Evolutionary conservation across 352 stramenopile species (phyloP).

Genomic region (Pythium apleroticum): DNA sequence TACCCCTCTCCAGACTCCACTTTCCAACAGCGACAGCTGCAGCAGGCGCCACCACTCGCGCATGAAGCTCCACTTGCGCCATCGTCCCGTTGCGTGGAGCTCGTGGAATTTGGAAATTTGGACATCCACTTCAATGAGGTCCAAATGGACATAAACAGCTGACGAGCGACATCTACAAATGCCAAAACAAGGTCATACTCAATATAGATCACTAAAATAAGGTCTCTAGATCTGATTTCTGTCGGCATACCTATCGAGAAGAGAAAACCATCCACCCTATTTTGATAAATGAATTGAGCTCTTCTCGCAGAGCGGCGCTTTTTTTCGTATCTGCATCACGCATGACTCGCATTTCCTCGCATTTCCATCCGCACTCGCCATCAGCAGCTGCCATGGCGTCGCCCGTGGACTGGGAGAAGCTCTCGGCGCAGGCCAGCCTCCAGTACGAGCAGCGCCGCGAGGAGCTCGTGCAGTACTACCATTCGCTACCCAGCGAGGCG

Average conservation of each 20-base stretch:
- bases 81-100: no score
- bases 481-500: conserved; percentile 37
- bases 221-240: no score
- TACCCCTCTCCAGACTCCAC: no score
- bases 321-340: conserved; percentile 13
- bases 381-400: not conserved
- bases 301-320: conserved; percentile 11
- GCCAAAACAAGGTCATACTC: conserved; percentile 18
- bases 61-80: not conserved
- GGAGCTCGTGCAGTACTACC: conserved; percentile 20
- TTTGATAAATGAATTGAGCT: conserved; percentile 14
- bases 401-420: conserved; percentile 22
- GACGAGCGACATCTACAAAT: no score
- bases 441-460: conserved; percentile 20
- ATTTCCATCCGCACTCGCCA: not conserved
- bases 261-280: conserved; percentile 1
- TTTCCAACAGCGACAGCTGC: no score
- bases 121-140: no score
- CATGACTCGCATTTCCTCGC: conserved; percentile 7
- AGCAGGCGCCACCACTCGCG: not conserved
- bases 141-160: no score
- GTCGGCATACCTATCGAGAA: not conserved
- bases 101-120: not conserved
- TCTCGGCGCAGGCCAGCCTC: conserved; percentile 17
- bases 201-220: no score